Conservation (phyloP, 1,284 basidiomycete genomes). For the Melampsora abietis-canadensis region DNA sequence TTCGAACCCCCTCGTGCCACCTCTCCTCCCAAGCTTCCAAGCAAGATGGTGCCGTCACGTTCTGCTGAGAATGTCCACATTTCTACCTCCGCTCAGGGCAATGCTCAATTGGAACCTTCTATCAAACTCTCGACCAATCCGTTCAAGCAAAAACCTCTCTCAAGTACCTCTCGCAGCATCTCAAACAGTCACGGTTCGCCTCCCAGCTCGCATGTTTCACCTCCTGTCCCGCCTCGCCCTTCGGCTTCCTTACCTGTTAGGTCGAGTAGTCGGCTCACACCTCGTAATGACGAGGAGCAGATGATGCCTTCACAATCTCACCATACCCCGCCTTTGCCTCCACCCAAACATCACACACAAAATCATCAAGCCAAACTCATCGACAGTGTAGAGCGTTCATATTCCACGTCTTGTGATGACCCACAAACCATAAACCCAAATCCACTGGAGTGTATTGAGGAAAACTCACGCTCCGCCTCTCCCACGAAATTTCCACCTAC, state of each 20-base stretch:
- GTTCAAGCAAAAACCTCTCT: background rate
- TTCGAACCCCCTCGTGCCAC: background rate
- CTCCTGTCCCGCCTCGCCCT: slow-evolving; percentile 13
- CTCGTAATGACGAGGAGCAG: background rate
- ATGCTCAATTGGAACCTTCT: background rate
- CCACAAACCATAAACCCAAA: background rate
- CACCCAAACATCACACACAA: slow-evolving; percentile 33
- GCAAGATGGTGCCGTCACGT: background rate
- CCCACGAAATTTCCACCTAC: background rate
- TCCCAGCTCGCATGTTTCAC: background rate
- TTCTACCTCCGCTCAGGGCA: background rate
- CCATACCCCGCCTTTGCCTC: slow-evolving; percentile 9
- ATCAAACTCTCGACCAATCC: background rate
- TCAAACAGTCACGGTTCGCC: background rate
- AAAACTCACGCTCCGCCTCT: background rate
- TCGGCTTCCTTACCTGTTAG: background rate
- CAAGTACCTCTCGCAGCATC: background rate
- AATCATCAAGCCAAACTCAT: background rate
- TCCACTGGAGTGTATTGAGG: background rate
- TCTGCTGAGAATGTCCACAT: background rate
- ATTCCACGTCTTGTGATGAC: background rate
- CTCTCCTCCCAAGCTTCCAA: background rate
- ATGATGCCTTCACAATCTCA: background rate
- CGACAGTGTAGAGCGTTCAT: background rate
- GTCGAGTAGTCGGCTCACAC: background rate